These are phyloP conservation scores for Cutaneotrichosporon dermatis DNA, from an alignment of 1,284 basidiomycete species.

Conservation along the genomic window DNA sequence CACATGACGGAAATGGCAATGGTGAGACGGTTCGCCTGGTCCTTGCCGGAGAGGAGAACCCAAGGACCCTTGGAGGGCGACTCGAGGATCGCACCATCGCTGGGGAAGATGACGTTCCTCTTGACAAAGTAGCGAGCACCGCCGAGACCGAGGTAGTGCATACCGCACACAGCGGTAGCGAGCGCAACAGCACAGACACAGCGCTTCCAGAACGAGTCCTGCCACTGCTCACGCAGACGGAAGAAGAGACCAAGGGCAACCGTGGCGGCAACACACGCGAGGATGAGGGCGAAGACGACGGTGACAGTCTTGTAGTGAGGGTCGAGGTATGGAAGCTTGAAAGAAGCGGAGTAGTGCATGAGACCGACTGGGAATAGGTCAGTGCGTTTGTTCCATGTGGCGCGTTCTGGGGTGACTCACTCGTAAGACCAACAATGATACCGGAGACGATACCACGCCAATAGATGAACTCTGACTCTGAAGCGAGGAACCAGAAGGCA, in stretches of 20 bases:
- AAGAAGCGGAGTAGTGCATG: constrained; percentile 53
- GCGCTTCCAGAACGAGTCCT: constrained; percentile 53
- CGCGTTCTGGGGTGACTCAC: constrained; percentile 53
- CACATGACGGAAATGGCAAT: constrained; percentile 53
- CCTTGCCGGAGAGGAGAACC: constrained; percentile 5
- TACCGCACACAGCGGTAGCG: constrained; percentile 52
- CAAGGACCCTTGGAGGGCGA: background rate
- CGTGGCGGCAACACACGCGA: constrained; percentile 52
- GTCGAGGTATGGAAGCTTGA: constrained; percentile 44
- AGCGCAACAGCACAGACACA: constrained; percentile 48
- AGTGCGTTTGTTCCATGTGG: constrained; percentile 10
- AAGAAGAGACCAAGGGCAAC: constrained; percentile 53
- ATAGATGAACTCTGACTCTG: constrained; percentile 45
- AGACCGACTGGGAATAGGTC: constrained; percentile 35
- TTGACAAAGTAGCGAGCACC: constrained; percentile 50
- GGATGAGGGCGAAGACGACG: constrained; percentile 50
- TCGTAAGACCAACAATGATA: constrained; percentile 70
- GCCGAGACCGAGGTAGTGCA: constrained; percentile 54
- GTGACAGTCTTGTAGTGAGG: constrained; percentile 43
- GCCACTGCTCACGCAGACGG: constrained; percentile 52
- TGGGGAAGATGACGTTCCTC: constrained; percentile 1
- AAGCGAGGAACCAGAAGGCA: constrained; percentile 52
- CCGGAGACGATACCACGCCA: constrained; percentile 54
- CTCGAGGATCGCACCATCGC: background rate
- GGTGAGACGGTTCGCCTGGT: constrained; percentile 36